Evolutionary conservation across 768 basidiomycete species (phyloP), one percentile per base, ranked within the genome.

Genomic region (Amanita subjunquillea): DNA sequence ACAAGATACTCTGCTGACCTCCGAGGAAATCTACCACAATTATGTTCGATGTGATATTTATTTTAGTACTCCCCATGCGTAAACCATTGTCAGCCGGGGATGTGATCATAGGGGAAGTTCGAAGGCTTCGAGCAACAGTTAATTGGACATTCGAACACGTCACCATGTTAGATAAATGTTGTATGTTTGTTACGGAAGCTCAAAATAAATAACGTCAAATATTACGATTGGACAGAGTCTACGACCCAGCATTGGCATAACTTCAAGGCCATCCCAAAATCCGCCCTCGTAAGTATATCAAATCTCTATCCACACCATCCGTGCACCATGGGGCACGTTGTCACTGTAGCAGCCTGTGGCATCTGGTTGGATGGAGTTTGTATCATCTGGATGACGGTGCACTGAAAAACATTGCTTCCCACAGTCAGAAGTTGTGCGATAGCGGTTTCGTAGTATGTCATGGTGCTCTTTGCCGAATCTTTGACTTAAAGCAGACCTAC

Each of bases 11-110:
- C 68, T 88, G 38, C 65, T 88, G 53, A 80, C 83, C 20, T 78
- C 79, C 20, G 81, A 80, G 50, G 84, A 87, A 67, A 60, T 88
- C 38, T 88, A 87, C 67, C 78, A 86, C 67, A 83, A 86, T 59
- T 86, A 78, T 56, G 80, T 84, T 44, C 73, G 78, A 38, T 72
- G 72, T 51, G 78, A 82, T 63, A 76, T 85, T 23, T 65, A 57
- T 40, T 67, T 67, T 52, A 66, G 36, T 8, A 20, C 30, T 22
- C 22, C 30, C n/a, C 30, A 29, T 32, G 4, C 13, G 32, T 36
- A 37, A 32, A 46, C 25, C 6, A 48, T 37, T 6, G 17, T 32
- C 44, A n/a, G 13, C 44, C 30, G 17, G 44, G 17, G 17, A 46
- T 30, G 29, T n/a, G n/a, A 27, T 29, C 7, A 27, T 25, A 44